A percentile compares a stretch with the other conserved stretches of the same genome.
phyloP scores from a whole-genome alignment of 768 basidiomycete genomes.

The Arthromyces matolae region DNA sequence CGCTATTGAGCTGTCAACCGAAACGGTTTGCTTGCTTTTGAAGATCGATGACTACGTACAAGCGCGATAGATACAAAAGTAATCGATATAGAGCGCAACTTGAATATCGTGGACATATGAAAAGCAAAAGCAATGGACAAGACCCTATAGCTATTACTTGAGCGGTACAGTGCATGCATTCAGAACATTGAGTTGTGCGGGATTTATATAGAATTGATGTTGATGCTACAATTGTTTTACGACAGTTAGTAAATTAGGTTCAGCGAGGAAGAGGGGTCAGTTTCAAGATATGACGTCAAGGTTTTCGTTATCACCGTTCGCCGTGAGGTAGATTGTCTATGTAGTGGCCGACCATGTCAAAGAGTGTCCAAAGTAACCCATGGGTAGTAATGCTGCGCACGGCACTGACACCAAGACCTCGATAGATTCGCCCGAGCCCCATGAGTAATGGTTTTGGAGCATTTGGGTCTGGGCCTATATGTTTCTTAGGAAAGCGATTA shows the following conservation, averaged over 20 bases:
- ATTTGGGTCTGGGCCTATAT: slow-evolving; percentile 70
- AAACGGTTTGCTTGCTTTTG: slow-evolving; percentile 93
- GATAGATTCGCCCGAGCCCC: slow-evolving; percentile 84
- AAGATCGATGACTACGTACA: slow-evolving; percentile 96
- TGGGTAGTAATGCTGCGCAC: slow-evolving; percentile 90
- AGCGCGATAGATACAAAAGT: slow-evolving; percentile 42
- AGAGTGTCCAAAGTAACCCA: slow-evolving; percentile 90
- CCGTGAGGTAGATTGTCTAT: slow-evolving; percentile 54
- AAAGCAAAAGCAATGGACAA: too few species aligned
- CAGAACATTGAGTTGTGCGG: too few species aligned
- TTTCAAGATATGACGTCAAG: slow-evolving; percentile 2
- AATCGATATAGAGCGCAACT: neutral
- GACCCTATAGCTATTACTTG: too few species aligned
- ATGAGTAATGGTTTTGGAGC: slow-evolving; percentile 71
- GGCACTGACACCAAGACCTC: slow-evolving; percentile 92
- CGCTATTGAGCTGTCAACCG: slow-evolving; percentile 91
- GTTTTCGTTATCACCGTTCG: slow-evolving; percentile 16
- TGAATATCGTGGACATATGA: too few species aligned
- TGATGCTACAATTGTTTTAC: slow-evolving; percentile 18
- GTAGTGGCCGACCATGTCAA: slow-evolving; percentile 74
- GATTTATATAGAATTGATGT: slow-evolving; percentile 3
- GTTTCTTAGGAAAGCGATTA: neutral
- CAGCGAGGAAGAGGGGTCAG: slow-evolving; percentile 2
- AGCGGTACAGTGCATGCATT: too few species aligned
- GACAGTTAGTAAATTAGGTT: slow-evolving; percentile 14